Conservation (phyloP, 2,329 filamentous ascomycete genomes). For the Lasiodiplodia sp. region DNA sequence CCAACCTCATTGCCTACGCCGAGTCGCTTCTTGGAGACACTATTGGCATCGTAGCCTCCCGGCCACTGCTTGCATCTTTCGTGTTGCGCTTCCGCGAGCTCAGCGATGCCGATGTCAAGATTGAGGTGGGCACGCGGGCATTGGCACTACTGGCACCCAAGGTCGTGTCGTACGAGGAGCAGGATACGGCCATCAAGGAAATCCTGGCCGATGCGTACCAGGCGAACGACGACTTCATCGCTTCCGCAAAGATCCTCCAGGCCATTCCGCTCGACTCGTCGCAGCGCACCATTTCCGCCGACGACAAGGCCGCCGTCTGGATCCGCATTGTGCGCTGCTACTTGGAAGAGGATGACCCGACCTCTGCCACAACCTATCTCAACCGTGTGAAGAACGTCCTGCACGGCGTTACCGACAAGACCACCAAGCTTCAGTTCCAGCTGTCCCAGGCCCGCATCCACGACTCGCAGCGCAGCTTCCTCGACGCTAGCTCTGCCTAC, state of each 20-base stretch:
- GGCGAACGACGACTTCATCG: slow-evolving; percentile 77
- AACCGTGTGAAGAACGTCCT: slow-evolving; percentile 97
- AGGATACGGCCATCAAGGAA: slow-evolving; percentile 79
- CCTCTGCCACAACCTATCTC: slow-evolving; percentile 82
- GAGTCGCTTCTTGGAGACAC: slow-evolving; percentile 72
- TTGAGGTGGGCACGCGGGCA: slow-evolving; percentile 78
- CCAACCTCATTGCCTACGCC: slow-evolving; percentile 73
- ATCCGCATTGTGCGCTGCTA: slow-evolving; percentile 94
- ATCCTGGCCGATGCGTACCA: slow-evolving; percentile 86
- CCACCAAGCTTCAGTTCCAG: slow-evolving; percentile 83
- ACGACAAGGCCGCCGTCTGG: slow-evolving; percentile 85
- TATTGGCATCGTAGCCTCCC: slow-evolving; percentile 78
- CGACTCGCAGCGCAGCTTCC: slow-evolving; percentile 87
- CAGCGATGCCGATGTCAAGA: slow-evolving; percentile 69
- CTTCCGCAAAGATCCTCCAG: slow-evolving; percentile 78
- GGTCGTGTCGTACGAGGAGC: slow-evolving; percentile 81
- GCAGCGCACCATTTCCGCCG: slow-evolving; percentile 81
- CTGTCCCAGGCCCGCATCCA: slow-evolving; percentile 92
- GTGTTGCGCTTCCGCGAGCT: slow-evolving; percentile 68
- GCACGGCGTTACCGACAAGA: slow-evolving; percentile 75
- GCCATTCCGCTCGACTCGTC: slow-evolving; percentile 89
- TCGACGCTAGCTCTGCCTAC: slow-evolving; percentile 87
- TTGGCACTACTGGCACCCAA: slow-evolving; percentile 71
- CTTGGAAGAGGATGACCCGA: slow-evolving; percentile 91
- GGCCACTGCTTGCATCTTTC: slow-evolving; percentile 73